Evolutionary conservation across 768 basidiomycete genomes (phyloP), one percentile per base, ranked within the genome.

Genomic region (Hebeloma cylindrosporum): DNA sequence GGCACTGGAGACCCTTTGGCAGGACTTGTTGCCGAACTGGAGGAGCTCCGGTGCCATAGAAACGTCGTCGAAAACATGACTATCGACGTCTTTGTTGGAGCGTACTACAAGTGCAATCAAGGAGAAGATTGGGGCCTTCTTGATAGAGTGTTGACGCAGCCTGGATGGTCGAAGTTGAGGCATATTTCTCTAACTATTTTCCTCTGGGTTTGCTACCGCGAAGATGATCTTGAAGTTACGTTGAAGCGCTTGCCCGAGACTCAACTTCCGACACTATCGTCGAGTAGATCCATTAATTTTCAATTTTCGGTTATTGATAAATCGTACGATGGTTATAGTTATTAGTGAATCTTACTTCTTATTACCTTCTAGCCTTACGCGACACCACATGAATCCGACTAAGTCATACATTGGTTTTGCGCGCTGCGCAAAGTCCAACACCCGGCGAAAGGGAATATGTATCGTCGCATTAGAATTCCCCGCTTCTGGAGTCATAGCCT

Each of bases 111-210:
- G 5, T 42, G 40, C 31, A 22, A 23, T 7, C 18, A 20, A 23
- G 40, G 40, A 2, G 40, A 42, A 8, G 40, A 42, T 20, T 42
- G 40, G 40, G 40, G 40, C 5, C 18, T 13, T 10, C 40, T 42
- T 9, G 40, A 42, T 11, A 31, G 33, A 11, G 40, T 30, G 11
- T 20, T 42, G 2, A 22, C 30, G 10, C 28, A 32, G 26, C 13
- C 40, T 2, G 40, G 40, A 8, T 42, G 40, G 40, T 31, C 29
- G 7, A 22, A 22, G 30, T 21, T 42, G 29, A 32, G 21, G 10
- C 13, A 20, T 10, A 23, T 42, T 22, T n/a, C 20, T 3, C n/a
- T 42, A 22, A 7, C 4, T 1, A 42, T 42, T 2, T 16, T 23
- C 11, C 16, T 42, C 26, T 17, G 22, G 14, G 33, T 18, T 30